A percentile compares a stretch with the other conserved stretches of the same genome.
Evolutionary conservation across 139 green algal species (phyloP).

Genomic region (Pleodorina starrii): DNA sequence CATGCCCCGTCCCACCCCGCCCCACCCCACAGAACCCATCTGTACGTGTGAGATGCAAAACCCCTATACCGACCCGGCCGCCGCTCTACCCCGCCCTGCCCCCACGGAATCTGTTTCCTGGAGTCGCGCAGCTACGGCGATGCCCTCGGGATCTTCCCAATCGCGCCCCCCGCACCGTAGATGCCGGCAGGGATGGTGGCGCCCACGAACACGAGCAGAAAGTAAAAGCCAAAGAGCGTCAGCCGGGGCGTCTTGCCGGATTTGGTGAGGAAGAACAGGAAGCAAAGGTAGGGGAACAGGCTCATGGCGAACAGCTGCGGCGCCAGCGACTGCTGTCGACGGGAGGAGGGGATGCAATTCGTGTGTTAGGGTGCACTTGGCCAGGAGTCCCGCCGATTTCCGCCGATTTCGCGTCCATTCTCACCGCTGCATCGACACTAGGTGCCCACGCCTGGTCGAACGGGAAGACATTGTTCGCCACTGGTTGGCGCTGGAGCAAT

Average conservation of each 20-base stretch:
- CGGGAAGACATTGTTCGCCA: conserved; percentile 31
- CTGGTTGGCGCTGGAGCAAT: neutral
- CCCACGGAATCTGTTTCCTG: no score
- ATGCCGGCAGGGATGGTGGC: conserved; percentile 95
- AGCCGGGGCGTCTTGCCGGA: conserved; percentile 81
- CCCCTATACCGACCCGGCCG: no score
- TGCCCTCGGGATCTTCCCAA: no score
- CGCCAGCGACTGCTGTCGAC: conserved; percentile 65
- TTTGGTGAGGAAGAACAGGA: conserved; percentile 90
- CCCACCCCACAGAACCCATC: no score
- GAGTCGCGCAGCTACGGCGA: no score
- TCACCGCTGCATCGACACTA: conserved; percentile 20
- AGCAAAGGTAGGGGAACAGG: conserved; percentile 95
- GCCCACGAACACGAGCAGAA: conserved; percentile 97
- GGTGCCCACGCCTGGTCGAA: conserved; percentile 59
- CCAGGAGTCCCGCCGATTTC: no score
- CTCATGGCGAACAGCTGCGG: conserved; percentile 89
- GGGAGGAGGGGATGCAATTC: no score
- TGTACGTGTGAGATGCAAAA: no score
- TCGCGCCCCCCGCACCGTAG: no score
- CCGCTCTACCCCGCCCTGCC: no score
- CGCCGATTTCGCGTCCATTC: neutral
- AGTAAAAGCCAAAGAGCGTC: conserved; percentile 94
- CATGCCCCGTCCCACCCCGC: no score
- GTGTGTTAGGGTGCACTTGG: no score